These are phyloP conservation scores for Phyllosticta paracitricarpa DNA, from an alignment of 2,329 filamentous ascomycete species.

Conservation along the genomic window DNA sequence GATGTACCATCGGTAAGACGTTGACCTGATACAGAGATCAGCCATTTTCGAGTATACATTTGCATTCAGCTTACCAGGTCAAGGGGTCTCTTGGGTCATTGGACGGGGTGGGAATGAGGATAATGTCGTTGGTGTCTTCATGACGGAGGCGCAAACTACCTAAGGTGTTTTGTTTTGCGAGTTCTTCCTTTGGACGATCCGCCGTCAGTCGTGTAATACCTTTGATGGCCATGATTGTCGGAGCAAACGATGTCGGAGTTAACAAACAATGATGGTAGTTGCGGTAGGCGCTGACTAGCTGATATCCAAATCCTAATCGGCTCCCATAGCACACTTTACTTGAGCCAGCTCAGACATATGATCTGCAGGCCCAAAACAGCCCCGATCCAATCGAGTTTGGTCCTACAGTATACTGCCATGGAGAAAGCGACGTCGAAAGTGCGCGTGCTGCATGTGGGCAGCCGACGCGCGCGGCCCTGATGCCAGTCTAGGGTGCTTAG, in stretches of 20 bases:
- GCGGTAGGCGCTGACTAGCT: neutral
- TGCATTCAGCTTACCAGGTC: conserved; percentile 38
- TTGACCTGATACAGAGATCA: conserved; percentile 13
- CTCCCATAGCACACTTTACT: neutral
- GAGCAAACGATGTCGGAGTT: neutral
- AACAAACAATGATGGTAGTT: neutral
- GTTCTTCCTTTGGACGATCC: conserved; percentile 5
- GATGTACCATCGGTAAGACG: conserved; percentile 41
- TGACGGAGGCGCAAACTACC: conserved; percentile 11
- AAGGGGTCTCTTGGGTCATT: conserved; percentile 41
- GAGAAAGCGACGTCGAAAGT: neutral
- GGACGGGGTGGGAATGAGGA: conserved; percentile 43
- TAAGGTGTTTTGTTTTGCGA: conserved; percentile 9
- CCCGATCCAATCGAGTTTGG: neutral
- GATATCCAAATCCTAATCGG: neutral
- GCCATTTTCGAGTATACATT: neutral
- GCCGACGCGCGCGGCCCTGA: neutral
- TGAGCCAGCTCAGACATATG: neutral
- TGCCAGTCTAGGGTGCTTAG: neutral
- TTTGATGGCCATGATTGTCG: conserved; percentile 8
- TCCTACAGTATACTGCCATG: neutral
- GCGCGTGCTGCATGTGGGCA: neutral
- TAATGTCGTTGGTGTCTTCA: conserved; percentile 36
- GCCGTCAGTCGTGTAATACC: neutral
- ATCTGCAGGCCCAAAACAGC: neutral